Percentiles rank a stretch among this genome's conserved stretches.
phyloP scores from a whole-genome alignment of 2,329 filamentous ascomycete genomes.

The Epichloe glyceriae region DNA sequence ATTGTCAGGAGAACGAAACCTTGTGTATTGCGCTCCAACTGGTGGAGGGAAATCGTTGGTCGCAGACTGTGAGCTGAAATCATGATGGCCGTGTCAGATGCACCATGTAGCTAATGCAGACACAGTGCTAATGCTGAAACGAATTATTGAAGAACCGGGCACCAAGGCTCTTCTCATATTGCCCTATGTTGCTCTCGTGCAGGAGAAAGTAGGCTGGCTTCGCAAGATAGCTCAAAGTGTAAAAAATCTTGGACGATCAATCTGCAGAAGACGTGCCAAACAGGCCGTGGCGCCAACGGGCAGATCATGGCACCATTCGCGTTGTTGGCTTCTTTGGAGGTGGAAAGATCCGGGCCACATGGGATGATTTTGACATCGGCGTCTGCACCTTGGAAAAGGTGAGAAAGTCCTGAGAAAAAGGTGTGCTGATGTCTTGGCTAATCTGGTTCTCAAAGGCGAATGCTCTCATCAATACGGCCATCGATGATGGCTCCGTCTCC shows the following conservation, averaged over 20 bases:
- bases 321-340: slow-evolving; percentile 67
- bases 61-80: slow-evolving; percentile 36
- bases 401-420: neutral
- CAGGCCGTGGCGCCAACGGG: slow-evolving; percentile 39
- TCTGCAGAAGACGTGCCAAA: slow-evolving; percentile 22
- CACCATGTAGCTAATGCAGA: slow-evolving; percentile 1
- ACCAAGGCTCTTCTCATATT: slow-evolving; percentile 61
- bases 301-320: slow-evolving; percentile 45
- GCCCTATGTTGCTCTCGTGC: slow-evolving; percentile 67
- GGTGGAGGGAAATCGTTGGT: slow-evolving; percentile 69
- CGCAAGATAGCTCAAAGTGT: slow-evolving; percentile 47
- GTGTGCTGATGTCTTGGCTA: neutral
- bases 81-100: neutral
- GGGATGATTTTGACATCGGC: slow-evolving; percentile 65
- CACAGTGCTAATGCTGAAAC: slow-evolving; percentile 58
- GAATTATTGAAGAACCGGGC: slow-evolving; percentile 47
- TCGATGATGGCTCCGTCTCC: slow-evolving; percentile 55
- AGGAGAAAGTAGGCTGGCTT: slow-evolving; percentile 67
- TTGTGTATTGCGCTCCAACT: slow-evolving; percentile 71
- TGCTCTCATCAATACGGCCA: slow-evolving; percentile 57
- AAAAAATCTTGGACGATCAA: slow-evolving; percentile 15
- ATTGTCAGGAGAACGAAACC: slow-evolving; percentile 50
- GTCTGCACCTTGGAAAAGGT: slow-evolving; percentile 70
- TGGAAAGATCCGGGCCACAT: slow-evolving; percentile 51
- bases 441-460: slow-evolving; percentile 44